Evolutionary conservation across 306 rosid genomes (phyloP), one percentile per base, ranked within the genome.

Genomic region (Sindora glabra): DNA sequence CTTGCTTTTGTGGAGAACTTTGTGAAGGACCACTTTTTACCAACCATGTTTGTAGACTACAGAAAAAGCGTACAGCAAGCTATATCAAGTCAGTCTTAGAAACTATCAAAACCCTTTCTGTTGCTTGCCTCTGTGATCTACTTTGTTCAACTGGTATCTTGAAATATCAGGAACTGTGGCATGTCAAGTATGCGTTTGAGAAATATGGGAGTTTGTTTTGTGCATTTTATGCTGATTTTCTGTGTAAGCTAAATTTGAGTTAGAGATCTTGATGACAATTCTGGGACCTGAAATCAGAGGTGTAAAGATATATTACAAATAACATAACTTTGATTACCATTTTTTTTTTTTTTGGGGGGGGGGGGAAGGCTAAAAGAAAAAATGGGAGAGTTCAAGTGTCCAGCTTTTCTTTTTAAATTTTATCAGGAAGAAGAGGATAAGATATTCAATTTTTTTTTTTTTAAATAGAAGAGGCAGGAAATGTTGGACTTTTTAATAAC

Each of bases 61-160:
- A 80, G 99, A 71, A 94, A 94, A 75, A 79, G 97, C 59, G 97
- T 94, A 59, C 99, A 94, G 50, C 99, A 94, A 77, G 99, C 99
- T 74, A 94, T 94, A 78, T 94, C 99, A 80, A 94, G 99, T 80
- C 89, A 86, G 97, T 89, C 74, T 78, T 61, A 45, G 47, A 46
- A 71, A 63, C 78, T 70, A 39, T 58, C 69, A 15, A 65, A 27
- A 40, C 65, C 17, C 53, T 33, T 73, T 39, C 46, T 27, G 19
- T 30, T 42, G 58, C 50, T 38, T 15, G 17, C 39, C 19, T 77
- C 37, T 61, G 21, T 10, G 39, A 51, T 45, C 25, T 67, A 44
- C 34, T 19, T 77, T 63, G 40, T 34, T 18, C 45, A 41, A 45
- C 12, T 68, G 23, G 27, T 48, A 9, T 55, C 23, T 54, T 49